phyloP scores from a whole-genome alignment of 2,329 filamentous ascomycete genomes.

The Alternaria ventricosa region DNA sequence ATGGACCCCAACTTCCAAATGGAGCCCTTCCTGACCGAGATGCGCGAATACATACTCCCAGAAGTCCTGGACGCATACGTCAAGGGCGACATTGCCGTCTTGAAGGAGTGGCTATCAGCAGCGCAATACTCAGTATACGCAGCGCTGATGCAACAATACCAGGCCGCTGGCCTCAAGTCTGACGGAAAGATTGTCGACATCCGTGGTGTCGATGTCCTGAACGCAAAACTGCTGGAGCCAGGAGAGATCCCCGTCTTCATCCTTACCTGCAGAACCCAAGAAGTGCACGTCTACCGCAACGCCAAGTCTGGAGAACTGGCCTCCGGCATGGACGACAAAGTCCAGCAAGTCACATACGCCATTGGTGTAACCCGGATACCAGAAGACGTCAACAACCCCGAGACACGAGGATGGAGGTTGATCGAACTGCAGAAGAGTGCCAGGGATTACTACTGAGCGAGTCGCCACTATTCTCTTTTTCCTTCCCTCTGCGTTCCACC shows the following conservation, averaged over 20 bases:
- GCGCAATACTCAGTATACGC: constrained; percentile 97
- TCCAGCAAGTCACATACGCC: constrained; percentile 96
- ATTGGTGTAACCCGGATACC: constrained; percentile 93
- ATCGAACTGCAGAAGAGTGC: constrained; percentile 99
- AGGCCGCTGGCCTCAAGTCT: constrained; percentile 88
- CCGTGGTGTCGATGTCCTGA: constrained; percentile 86
- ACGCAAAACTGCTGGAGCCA: constrained; percentile 80
- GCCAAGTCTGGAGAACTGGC: constrained; percentile 88
- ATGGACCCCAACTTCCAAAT: constrained; percentile 96
- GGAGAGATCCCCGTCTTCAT: constrained; percentile 95
- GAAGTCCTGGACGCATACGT: constrained; percentile 98
- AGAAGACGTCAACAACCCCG: constrained; percentile 95
- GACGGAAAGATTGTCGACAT: constrained; percentile 97
- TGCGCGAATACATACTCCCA: constrained; percentile 96
- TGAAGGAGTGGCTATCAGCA: constrained; percentile 94
- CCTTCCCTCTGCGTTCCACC: neutral
- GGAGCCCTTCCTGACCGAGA: constrained; percentile 91
- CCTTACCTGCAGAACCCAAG: constrained; percentile 93
- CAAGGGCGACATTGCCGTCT: constrained; percentile 87
- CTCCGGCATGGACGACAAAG: constrained; percentile 98
- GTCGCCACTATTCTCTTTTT: constrained; percentile 4
- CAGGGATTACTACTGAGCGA: constrained; percentile 77
- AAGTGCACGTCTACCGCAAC: constrained; percentile 96
- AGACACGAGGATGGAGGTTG: constrained; percentile 94
- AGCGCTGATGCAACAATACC: constrained; percentile 96